A percentile compares a stretch with the other conserved stretches of the same genome.
Conservation (phyloP, 495 filamentous ascomycete species). For the Lindgomyces ingoldianus region DNA sequence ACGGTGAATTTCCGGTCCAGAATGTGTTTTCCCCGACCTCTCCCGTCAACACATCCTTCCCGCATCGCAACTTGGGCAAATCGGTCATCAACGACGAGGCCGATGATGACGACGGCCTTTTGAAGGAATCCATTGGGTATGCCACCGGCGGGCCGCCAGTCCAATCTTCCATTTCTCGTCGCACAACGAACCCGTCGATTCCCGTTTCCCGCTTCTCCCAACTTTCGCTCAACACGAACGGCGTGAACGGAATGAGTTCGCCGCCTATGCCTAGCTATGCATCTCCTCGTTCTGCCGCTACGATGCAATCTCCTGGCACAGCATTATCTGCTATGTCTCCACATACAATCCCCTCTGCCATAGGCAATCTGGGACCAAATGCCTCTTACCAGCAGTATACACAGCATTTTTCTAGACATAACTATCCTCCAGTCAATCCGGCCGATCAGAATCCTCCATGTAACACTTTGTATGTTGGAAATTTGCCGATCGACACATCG, state of each 20-base stretch:
- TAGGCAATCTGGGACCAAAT: constrained; percentile 48
- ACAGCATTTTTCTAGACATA: constrained; percentile 64
- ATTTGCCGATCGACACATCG: constrained; percentile 88
- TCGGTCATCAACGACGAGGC: constrained; percentile 81
- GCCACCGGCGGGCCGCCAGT: constrained; percentile 70
- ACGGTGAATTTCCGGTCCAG: constrained; percentile 59
- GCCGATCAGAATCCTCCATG: constrained; percentile 97
- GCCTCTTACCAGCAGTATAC: constrained; percentile 59
- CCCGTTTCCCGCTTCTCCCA: constrained; percentile 70
- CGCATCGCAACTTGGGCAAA: constrained; percentile 74
- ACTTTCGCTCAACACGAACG: constrained; percentile 67
- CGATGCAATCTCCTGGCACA: constrained; percentile 52
- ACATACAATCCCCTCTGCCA: constrained; percentile 50
- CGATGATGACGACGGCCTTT: constrained; percentile 79
- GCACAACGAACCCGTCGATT: constrained; percentile 73
- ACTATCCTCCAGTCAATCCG: constrained; percentile 86
- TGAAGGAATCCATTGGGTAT: constrained; percentile 83
- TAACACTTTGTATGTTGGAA: constrained; percentile 97
- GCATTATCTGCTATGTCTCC: constrained; percentile 61
- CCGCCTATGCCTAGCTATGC: constrained; percentile 57
- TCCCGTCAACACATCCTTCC: constrained; percentile 73
- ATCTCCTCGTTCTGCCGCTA: constrained; percentile 52
- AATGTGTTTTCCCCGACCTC: constrained; percentile 82
- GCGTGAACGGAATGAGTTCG: constrained; percentile 48
- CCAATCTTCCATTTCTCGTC: constrained; percentile 54